Evolutionary conservation across 805 yeast genomes (phyloP), one percentile per base, ranked within the genome.

Genomic region (Saccharomycopsis schoenii): DNA sequence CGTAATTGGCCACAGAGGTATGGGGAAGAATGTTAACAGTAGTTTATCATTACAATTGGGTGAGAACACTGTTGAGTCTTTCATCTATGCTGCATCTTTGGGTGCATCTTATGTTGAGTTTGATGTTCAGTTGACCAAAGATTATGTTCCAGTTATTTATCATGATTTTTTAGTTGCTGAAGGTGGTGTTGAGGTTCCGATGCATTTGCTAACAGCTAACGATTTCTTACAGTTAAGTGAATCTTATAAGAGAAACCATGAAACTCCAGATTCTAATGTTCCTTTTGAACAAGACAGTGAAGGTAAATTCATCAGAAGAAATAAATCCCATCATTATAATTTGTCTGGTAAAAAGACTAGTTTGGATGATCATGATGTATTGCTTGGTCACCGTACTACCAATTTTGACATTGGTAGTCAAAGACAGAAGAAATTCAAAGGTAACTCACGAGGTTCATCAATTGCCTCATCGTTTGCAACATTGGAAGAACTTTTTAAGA

Each of bases 101-200:
- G 98, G 98, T 50, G 98, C 98, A 1, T 86, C 96, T 1, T 93
- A 93, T 69, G 97, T 93, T 58, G 98, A 93, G 73, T 93, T 93
- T 71, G 98, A 93, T 73, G 98, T 93, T 55, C 98, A 93, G 70
- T 76, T 93, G 66, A 93, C 98, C 15, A 90, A 91, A 69, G 98
- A 93, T 71, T 78, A 78, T 65, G 84, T 89, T 11, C 97, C 98
- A 1, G 98, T 93, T 6, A 88, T 93, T 36, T 93, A 93, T 69
- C 98, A 93, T 72, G 98, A 93, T 70, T 93, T 93, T 69, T 71
- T 89, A 52, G 97, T 93, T 57, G 96, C 97, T 1, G 98, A 93
- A 69, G 85, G 96, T 5, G 98, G 98, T 17, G 90, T 89, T 58
- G 98, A 93, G 74, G 86, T 92, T 57, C 97, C 98, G 2, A 92